Evolutionary conservation across 495 filamentous ascomycete genomes (phyloP).

Genomic region (Hypoxylon cercidicola): DNA sequence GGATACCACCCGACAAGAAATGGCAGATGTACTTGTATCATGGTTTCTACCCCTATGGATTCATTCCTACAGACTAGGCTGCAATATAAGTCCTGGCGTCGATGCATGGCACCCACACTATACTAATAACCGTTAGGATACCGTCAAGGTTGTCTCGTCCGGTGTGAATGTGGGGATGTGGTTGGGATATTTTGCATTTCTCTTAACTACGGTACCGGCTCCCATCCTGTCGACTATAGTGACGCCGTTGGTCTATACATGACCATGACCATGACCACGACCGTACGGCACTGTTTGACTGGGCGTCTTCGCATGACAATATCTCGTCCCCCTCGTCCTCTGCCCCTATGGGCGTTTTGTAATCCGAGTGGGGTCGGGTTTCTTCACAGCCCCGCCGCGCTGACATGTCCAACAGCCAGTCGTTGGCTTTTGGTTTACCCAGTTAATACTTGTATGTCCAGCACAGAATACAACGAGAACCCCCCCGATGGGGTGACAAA

Average conservation of each 20-base stretch:
- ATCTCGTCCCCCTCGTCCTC: no score
- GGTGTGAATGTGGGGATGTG: conserved; percentile 13
- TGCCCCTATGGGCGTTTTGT: conserved; percentile 23
- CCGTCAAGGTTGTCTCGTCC: conserved; percentile 31
- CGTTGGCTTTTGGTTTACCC: conserved; percentile 23
- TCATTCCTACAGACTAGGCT: conserved; percentile 35
- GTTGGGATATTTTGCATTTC: conserved; percentile 19
- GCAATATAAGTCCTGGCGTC: conserved; percentile 27
- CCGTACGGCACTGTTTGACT: conserved; percentile 11
- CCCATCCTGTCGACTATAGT: conserved; percentile 19
- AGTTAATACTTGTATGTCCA: conserved; percentile 25
- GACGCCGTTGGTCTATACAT: conserved; percentile 18
- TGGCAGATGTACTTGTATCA: conserved; percentile 11
- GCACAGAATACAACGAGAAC: conserved; percentile 39
- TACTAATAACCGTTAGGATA: conserved; percentile 26
- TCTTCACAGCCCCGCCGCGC: conserved; percentile 42
- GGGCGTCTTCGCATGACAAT: conserved; percentile 32
- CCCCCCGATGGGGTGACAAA: conserved; percentile 32
- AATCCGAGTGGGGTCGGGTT: conserved; percentile 35
- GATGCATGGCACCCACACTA: conserved; percentile 44
- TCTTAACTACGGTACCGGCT: conserved; percentile 17
- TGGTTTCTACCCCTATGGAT: conserved; percentile 22
- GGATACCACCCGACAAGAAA: conserved; percentile 5
- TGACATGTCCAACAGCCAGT: conserved; percentile 42
- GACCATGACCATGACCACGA: conserved; percentile 7